Percentiles rank a stretch among this genome's conserved stretches.
These are phyloP conservation scores for Carpinus viminea DNA, from an alignment of 306 rosid genomes.

Conservation along the genomic window DNA sequence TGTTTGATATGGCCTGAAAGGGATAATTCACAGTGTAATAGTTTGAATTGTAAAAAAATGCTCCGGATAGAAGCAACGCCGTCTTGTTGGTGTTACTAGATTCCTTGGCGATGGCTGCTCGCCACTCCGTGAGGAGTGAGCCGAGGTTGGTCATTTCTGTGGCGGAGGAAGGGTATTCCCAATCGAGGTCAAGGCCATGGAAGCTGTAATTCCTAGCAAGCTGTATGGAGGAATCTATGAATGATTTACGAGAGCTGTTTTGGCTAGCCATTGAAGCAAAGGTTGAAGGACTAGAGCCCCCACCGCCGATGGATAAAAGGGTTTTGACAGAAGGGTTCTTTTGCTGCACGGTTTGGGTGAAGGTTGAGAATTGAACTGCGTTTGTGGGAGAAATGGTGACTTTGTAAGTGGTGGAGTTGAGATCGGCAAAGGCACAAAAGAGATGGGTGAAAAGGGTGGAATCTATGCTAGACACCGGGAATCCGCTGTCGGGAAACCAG, in stretches of 20 bases:
- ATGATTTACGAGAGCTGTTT: constrained; percentile 24
- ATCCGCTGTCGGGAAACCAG: constrained; percentile 48
- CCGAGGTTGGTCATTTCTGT: constrained; percentile 41
- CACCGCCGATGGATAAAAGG: constrained; percentile 53
- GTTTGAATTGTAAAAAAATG: constrained; percentile 33
- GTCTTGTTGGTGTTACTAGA: constrained; percentile 8
- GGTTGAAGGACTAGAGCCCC: constrained; percentile 1
- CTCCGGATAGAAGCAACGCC: constrained; percentile 30
- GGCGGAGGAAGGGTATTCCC: constrained; percentile 37
- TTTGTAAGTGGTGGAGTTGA: constrained; percentile 26
- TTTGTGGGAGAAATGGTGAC: constrained; percentile 35
- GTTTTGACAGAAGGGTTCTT: constrained; percentile 45
- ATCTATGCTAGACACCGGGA: constrained; percentile 39
- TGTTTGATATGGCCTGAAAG: constrained; percentile 7
- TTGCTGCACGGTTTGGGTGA: constrained; percentile 40
- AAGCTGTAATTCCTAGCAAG: constrained; percentile 37
- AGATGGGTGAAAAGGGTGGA: constrained; percentile 62
- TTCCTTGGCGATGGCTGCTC: constrained; percentile 37
- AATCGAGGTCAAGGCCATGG: constrained; percentile 50
- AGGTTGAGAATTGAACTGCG: constrained; percentile 32
- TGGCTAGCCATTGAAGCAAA: constrained; percentile 50
- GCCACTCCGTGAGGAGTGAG: constrained; percentile 40
- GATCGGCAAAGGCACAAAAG: constrained; percentile 60
- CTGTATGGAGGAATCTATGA: constrained; percentile 40
- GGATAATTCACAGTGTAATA: constrained; percentile 24